Percentiles rank a stretch among this genome's conserved stretches.
Conservation (phyloP, 2,329 filamentous ascomycete species). For the Fusarium siculi region DNA sequence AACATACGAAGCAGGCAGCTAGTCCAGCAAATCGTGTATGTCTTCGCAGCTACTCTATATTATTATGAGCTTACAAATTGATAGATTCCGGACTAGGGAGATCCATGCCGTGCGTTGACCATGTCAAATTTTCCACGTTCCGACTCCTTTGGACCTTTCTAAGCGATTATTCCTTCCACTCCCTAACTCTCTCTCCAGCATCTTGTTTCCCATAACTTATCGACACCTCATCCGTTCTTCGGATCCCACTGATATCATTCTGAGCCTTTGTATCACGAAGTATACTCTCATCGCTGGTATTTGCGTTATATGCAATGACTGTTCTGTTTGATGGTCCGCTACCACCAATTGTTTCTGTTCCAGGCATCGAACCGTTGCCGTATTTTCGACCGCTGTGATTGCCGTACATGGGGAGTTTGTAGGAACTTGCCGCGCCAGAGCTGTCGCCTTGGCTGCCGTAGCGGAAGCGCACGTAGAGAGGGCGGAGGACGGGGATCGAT, state of each 20-base stretch:
- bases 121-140: neutral
- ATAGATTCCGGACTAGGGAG: too few species aligned
- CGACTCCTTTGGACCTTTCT: neutral
- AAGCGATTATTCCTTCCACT: neutral
- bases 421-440: neutral
- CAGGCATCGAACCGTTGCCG: neutral
- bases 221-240: slow-evolving; percentile 18
- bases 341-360: neutral
- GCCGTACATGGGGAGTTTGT: slow-evolving; percentile 18
- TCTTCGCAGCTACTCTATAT: neutral
- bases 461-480: slow-evolving; percentile 17
- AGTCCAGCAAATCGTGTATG: accelerated
- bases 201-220: slow-evolving; percentile 2
- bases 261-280: slow-evolving; percentile 12
- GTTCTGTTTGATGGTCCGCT: neutral
- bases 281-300: slow-evolving; percentile 31
- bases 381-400: slow-evolving; percentile 23
- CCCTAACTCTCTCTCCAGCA: too few species aligned
- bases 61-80: too few species aligned
- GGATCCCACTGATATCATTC: slow-evolving; percentile 5
- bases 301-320: neutral
- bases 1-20: too few species aligned
- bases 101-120: too few species aligned
- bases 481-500: slow-evolving; percentile 20
- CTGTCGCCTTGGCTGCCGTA: slow-evolving; percentile 28